Conservation (phyloP, 2,329 filamentous ascomycete species). For the Peltaster fructicola region DNA sequence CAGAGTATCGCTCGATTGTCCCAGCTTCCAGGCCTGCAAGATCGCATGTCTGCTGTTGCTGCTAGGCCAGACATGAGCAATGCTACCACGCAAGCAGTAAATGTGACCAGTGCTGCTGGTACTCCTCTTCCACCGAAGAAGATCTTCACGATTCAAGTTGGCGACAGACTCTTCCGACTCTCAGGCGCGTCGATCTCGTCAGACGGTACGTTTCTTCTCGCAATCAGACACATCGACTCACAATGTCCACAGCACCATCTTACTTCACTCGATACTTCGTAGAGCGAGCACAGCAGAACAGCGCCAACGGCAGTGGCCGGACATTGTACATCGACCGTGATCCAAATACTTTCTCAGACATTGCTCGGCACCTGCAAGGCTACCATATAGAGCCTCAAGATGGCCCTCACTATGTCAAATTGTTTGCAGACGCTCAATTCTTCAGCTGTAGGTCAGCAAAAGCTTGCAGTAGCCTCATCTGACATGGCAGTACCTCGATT, state of each 20-base stretch:
- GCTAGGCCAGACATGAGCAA: too few relatives aligned
- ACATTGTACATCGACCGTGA: slow-evolving; percentile 94
- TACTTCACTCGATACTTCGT: slow-evolving; percentile 93
- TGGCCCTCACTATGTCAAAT: slow-evolving; percentile 71
- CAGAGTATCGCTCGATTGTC: too few relatives aligned
- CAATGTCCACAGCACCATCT: slow-evolving; percentile 49
- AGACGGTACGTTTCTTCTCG: slow-evolving; percentile 39
- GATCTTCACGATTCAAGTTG: slow-evolving; percentile 55
- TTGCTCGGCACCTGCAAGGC: slow-evolving; percentile 76
- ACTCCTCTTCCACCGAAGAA: slow-evolving; percentile 55
- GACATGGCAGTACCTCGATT: slow-evolving; percentile 54
- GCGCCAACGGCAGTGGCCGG: slow-evolving; percentile 42
- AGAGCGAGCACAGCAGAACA: slow-evolving; percentile 54
- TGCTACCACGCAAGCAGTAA: too few relatives aligned
- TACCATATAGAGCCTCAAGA: slow-evolving; percentile 74
- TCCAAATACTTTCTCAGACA: slow-evolving; percentile 73
- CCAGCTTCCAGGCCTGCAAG: too few relatives aligned
- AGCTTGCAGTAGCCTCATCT: slow-evolving; percentile 1
- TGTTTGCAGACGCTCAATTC: slow-evolving; percentile 91
- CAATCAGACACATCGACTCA: background rate
- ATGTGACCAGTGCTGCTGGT: too few relatives aligned
- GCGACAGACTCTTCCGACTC: slow-evolving; percentile 48
- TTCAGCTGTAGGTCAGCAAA: slow-evolving; percentile 50
- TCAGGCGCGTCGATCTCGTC: slow-evolving; percentile 54
- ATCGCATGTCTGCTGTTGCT: too few relatives aligned